A percentile compares a stretch with the other conserved stretches of the same genome.
Evolutionary conservation across 192 early-diverging fungal genomes (phyloP).

Genomic region (Backusella luteola): DNA sequence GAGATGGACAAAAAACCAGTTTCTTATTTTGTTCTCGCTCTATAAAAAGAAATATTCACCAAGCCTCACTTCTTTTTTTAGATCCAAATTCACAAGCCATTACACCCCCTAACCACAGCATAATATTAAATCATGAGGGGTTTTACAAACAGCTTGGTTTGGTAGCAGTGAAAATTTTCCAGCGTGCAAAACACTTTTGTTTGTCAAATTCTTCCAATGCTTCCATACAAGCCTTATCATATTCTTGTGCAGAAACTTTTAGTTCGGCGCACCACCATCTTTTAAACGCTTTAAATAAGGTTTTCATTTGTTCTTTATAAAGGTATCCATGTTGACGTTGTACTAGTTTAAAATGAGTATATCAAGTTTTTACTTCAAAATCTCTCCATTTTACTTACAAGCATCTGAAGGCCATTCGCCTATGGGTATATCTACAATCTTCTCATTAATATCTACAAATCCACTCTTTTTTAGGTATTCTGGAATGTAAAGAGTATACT

Average conservation of each 20-base stretch:
- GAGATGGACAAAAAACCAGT: neutral
- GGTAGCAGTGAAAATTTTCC: conserved; percentile 27
- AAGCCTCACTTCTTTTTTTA: neutral
- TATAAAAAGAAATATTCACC: neutral
- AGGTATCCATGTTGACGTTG: conserved; percentile 30
- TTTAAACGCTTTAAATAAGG: conserved; percentile 35
- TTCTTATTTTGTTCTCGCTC: neutral
- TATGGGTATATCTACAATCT: conserved; percentile 25
- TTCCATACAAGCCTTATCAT: conserved; percentile 19
- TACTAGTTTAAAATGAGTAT: neutral
- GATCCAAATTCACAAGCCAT: neutral
- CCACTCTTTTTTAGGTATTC: conserved; percentile 11
- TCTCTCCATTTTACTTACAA: conserved; percentile 15
- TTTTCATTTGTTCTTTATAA: conserved; percentile 30
- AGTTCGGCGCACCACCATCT: conserved; percentile 25
- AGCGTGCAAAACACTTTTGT: conserved; percentile 12
- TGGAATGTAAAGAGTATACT: neutral
- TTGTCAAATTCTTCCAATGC: conserved; percentile 34
- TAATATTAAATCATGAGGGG: neutral
- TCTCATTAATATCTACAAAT: conserved; percentile 23
- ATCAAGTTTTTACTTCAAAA: neutral
- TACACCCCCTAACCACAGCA: neutral
- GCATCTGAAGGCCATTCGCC: conserved; percentile 32
- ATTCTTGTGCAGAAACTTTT: conserved; percentile 22
- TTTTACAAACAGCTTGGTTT: conserved; percentile 17